Evolutionary conservation across 257 asterid genomes (phyloP).

Genomic region (Solanum chmielewskii): DNA sequence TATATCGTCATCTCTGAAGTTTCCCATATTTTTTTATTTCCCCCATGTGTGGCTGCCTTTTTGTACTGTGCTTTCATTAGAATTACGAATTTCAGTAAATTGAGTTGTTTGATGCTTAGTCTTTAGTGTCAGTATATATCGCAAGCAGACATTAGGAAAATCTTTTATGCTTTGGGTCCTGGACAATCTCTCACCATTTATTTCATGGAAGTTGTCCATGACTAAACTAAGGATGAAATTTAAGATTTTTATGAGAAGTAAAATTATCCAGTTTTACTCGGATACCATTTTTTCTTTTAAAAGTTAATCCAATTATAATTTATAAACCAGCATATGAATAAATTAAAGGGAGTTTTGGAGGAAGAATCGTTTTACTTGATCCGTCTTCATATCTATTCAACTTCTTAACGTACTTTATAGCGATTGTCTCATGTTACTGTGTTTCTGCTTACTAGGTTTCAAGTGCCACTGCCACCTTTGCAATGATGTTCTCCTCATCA

Average conservation of each 20-base stretch:
- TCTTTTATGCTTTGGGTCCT: neutral
- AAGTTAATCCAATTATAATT: neutral
- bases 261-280: neutral
- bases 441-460: constrained; percentile 50
- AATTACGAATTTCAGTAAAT: neutral
- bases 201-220: neutral
- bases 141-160: neutral
- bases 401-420: neutral
- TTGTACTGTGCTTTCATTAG: neutral
- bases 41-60: neutral
- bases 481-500: constrained; percentile 98
- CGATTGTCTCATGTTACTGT: neutral
- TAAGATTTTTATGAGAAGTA: neutral
- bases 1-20: neutral
- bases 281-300: neutral
- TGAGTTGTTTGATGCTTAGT: neutral
- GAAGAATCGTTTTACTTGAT: neutral
- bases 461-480: constrained; percentile 96
- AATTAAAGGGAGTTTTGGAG: neutral
- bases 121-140: neutral
- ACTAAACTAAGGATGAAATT: neutral
- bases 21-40: neutral
- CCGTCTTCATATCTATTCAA: neutral
- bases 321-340: neutral
- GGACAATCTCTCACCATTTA: neutral